Percentiles rank a stretch among this genome's conserved stretches.
These are phyloP conservation scores for Globisporangium carolinianum DNA, from an alignment of 352 stramenopile genomes.

Conservation along the genomic window DNA sequence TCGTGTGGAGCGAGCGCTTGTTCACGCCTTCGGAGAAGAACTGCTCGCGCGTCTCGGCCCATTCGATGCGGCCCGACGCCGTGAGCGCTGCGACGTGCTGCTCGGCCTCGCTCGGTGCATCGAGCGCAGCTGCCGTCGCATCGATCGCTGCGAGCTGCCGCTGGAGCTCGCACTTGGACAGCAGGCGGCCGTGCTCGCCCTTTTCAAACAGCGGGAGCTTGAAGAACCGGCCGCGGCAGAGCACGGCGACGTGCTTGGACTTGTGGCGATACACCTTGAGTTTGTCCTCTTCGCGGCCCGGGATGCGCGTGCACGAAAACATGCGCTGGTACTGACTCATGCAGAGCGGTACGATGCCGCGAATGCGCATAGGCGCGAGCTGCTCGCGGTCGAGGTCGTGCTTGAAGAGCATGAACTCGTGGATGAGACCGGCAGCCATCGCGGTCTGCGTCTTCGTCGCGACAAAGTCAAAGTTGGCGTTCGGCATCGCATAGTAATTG, in stretches of 20 bases:
- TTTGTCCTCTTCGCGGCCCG: constrained; percentile 76
- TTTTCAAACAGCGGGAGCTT: constrained; percentile 85
- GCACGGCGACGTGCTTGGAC: constrained; percentile 85
- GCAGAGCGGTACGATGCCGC: constrained; percentile 83
- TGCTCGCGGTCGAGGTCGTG: constrained; percentile 81
- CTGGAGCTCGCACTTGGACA: constrained; percentile 76
- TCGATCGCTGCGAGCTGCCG: constrained; percentile 74
- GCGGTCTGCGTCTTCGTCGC: constrained; percentile 54
- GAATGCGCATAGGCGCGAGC: constrained; percentile 72
- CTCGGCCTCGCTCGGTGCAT: constrained; percentile 26
- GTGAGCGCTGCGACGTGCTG: constrained; percentile 73
- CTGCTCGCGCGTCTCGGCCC: constrained; percentile 83
- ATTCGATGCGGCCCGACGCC: constrained; percentile 74
- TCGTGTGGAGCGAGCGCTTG: constrained; percentile 66
- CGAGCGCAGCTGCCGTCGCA: constrained; percentile 30
- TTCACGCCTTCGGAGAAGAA: constrained; percentile 87
- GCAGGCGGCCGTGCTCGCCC: constrained; percentile 59
- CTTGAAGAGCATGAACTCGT: constrained; percentile 86
- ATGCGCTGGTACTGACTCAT: constrained; percentile 89
- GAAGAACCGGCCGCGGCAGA: constrained; percentile 83
- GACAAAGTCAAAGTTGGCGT: constrained; percentile 53
- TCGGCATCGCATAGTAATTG: constrained; percentile 88
- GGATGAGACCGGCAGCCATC: constrained; percentile 56
- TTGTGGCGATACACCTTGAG: constrained; percentile 67
- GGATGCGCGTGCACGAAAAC: constrained; percentile 85